A percentile compares a stretch with the other conserved stretches of the same genome.
These are phyloP conservation scores for Violaceomyces palustris DNA, from an alignment of 1,284 basidiomycete genomes.

Conservation along the genomic window DNA sequence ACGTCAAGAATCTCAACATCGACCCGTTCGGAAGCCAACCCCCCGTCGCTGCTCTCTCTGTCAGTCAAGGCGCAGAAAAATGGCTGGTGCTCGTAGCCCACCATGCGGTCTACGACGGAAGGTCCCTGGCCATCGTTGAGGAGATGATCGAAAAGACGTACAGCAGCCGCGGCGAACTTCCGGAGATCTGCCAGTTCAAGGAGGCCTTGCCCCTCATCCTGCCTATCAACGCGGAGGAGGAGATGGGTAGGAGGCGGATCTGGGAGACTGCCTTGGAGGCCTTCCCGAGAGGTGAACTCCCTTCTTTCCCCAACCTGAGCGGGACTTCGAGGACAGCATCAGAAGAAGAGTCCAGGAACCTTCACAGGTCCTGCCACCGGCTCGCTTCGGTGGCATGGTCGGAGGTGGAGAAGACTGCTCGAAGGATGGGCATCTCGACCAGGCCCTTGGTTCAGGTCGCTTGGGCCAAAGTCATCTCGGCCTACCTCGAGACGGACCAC, in stretches of 20 bases:
- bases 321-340: too few relatives aligned
- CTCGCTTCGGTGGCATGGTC: constrained; percentile 14
- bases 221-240: constrained; percentile 18
- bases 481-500: constrained; percentile 40
- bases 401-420: constrained; percentile 25
- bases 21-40: constrained; percentile 10
- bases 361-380: constrained; percentile 15
- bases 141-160: constrained; percentile 25
- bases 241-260: constrained; percentile 1
- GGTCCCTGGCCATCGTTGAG: constrained; percentile 31
- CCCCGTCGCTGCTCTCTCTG: constrained; percentile 18
- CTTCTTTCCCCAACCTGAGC: constrained; percentile 18
- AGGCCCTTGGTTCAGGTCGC: constrained; percentile 51
- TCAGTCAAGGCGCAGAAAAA: constrained; percentile 7
- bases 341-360: too few relatives aligned
- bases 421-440: constrained; percentile 37
- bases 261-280: constrained; percentile 20
- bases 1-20: constrained; percentile 2
- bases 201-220: constrained; percentile 30
- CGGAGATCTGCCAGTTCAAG: constrained; percentile 13
- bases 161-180: neutral
- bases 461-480: constrained; percentile 47
- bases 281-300: constrained; percentile 15
- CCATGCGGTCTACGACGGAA: constrained; percentile 44
- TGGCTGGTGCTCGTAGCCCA: constrained; percentile 28